Conservation (phyloP, 371 early-diverging fungal species). For the Lichtheimia hyalospora region DNA sequence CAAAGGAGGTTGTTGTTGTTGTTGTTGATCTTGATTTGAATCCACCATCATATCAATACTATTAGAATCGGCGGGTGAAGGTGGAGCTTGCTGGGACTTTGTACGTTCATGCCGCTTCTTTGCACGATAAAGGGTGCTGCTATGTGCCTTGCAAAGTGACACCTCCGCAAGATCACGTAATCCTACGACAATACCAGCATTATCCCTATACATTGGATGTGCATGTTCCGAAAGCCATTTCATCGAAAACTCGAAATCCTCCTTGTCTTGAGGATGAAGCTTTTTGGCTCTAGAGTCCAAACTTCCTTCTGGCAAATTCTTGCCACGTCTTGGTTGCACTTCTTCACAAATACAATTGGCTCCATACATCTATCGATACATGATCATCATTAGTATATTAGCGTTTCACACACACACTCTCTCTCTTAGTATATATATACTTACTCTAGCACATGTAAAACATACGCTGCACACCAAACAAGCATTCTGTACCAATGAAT, state of each 20-base stretch:
- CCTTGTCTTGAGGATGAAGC: constrained; percentile 35
- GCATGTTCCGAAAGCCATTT: constrained; percentile 49
- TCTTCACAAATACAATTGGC: constrained; percentile 46
- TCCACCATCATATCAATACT: constrained; percentile 11
- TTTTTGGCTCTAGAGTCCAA: constrained; percentile 53
- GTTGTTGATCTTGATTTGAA: background rate
- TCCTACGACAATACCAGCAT: constrained; percentile 27
- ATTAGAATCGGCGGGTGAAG: constrained; percentile 46
- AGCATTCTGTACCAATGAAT: constrained; percentile 40
- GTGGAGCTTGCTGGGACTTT: constrained; percentile 36
- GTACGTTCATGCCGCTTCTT: constrained; percentile 45
- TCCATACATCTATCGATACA: constrained; percentile 36
- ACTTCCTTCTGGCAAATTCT: constrained; percentile 46
- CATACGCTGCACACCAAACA: constrained; percentile 52
- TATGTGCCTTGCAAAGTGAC: constrained; percentile 56
- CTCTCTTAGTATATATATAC: background rate
- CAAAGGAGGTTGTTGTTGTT: constrained; percentile 1
- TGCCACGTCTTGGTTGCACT: constrained; percentile 52
- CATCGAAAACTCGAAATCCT: constrained; percentile 49
- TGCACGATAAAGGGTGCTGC: constrained; percentile 49
- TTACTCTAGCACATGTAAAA: constrained; percentile 52
- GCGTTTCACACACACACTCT: no score
- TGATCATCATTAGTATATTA: constrained; percentile 1
- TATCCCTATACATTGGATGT: constrained; percentile 39
- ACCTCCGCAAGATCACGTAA: constrained; percentile 39